Base-by-base conservation (phyloP, 164 flowering plant species). In the Stephania japonica region DNA sequence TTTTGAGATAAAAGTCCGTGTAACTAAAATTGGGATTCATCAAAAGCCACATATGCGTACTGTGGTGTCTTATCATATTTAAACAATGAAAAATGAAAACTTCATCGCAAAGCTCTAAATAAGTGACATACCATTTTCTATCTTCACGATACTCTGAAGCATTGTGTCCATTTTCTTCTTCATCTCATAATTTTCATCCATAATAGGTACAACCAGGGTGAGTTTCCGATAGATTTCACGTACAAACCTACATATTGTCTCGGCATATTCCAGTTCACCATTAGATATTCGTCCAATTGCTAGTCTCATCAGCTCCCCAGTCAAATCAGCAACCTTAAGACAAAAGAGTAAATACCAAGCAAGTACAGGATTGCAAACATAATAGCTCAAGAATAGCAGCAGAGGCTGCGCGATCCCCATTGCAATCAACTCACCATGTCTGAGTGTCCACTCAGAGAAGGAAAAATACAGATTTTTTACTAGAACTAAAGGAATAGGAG, bases 271-370 rank as follows among this genome's bases (percentile, higher is more conserved):
- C 76, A 89, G 84, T 74, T 94, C 97, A 23, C 98, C 98, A 75
- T 94, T 96, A 63, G 97, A 92, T 81, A 91, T 85, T 77, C 93
- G 88, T 73, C 94, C 91, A 75, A 91, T 91, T 27, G 99, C 98
- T 75, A 94, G 73, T 78, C 99, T 84, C 98, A 94, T 94, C 75
- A 92, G 82, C 83, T 94, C 98, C 66, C 99, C 99, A 7, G 98
- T 92, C 83, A 94, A 81, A 75, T 94, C 99, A 7, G 93, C 94
- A 77, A 94, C 81, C 97, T 94, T 44, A 75, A 71, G 77, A 61
- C 13, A 81, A 0, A 75, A 72, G 32, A 71, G 6, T 47, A 9
- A 47, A 14, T 9, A 32, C 38, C 38, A 32, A 32, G 38, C 38
- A 32, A 2, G 38, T 32, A 32, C 2, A 32, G 38, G 38, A 32